Conservation (phyloP, 768 basidiomycete species). For the Suillus ampliporus region DNA sequence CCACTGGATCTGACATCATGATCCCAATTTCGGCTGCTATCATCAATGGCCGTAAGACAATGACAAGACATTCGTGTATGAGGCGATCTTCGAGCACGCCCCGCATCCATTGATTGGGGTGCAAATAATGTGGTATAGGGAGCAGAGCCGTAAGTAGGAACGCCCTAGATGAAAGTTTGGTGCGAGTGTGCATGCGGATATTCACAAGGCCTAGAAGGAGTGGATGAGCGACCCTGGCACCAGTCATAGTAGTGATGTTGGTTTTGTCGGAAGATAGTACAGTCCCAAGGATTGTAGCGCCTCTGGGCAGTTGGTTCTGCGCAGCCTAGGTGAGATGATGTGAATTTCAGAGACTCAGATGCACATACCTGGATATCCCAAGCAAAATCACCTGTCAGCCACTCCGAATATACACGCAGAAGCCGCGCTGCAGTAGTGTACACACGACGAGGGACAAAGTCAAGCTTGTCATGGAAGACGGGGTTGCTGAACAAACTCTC, state of each 20-base stretch:
- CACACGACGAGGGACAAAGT: conserved; percentile 22
- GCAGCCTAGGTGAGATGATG: conserved; percentile 7
- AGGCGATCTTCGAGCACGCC: no score
- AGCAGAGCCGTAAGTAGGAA: no score
- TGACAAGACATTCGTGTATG: no score
- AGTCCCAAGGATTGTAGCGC: conserved; percentile 35
- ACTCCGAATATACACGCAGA: conserved; percentile 24
- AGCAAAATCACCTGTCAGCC: conserved; percentile 27
- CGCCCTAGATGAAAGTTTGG: conserved; percentile 22
- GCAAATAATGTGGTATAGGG: no score
- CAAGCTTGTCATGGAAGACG: conserved; percentile 23
- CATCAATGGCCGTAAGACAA: no score
- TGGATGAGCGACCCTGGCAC: conserved; percentile 15
- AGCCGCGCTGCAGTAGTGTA: conserved; percentile 17
- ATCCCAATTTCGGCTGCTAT: no score
- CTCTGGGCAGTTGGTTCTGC: no score
- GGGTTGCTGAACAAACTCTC: conserved; percentile 28
- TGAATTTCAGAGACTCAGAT: conserved; percentile 17
- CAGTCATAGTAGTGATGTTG: conserved; percentile 16
- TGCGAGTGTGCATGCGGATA: conserved; percentile 14
- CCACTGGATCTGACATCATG: no score
- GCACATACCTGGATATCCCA: conserved; percentile 34
- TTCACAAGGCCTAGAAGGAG: conserved; percentile 22
- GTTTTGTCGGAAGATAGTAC: conserved; percentile 41
- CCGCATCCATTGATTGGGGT: no score